Evolutionary conservation across 306 rosid genomes (phyloP), one percentile per base, ranked within the genome.

Genomic region (Canavalia ensiformis): DNA sequence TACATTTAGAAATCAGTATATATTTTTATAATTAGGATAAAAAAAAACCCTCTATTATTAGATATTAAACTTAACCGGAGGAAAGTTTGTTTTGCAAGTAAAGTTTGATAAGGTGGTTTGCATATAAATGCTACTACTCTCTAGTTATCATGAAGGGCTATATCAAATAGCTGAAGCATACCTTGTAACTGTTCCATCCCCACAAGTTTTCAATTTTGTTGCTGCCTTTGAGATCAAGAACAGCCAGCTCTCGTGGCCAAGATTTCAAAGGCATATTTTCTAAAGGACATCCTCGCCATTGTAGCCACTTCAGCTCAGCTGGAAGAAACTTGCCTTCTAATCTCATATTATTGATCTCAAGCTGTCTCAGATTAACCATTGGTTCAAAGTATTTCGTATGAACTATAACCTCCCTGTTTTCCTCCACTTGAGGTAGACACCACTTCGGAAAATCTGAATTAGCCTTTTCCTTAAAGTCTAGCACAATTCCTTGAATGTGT

Each of bases 271-370:
- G 86, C 30, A 92, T 58, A 58, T 29, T 6, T 51, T 47, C 85
- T n/a, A 77, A 65, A 60, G 91, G 88, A 72, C 97, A 90, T 11
- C 74, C 89, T 79, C 74, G 88, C 97, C 94, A 92, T 58, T 92
- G 89, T 51, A 92, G 77, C 94, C 93, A 92, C 85, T 80, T 92
- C 80, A 92, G 60, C 56, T 65, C 75, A n/a, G 75, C 68, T 4
- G 97, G 94, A 55, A 92, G 86, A 42, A 74, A 67, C 52, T 64
- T 60, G 2, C 97, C 97, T 83, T 83, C 76, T 81, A 90, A 66
- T 66, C 82, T 76, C 79, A 78, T 45, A 77, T 87, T 18, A 75
- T 92, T 89, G 60, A 90, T 89, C 82, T 90, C 89, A 65, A 92
- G 97, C 68, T 84, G 73, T 74, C 87, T 77, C 72, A 90, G 75